Base-by-base conservation (phyloP, 306 rosid genomes). In the Quercus gilva region DNA sequence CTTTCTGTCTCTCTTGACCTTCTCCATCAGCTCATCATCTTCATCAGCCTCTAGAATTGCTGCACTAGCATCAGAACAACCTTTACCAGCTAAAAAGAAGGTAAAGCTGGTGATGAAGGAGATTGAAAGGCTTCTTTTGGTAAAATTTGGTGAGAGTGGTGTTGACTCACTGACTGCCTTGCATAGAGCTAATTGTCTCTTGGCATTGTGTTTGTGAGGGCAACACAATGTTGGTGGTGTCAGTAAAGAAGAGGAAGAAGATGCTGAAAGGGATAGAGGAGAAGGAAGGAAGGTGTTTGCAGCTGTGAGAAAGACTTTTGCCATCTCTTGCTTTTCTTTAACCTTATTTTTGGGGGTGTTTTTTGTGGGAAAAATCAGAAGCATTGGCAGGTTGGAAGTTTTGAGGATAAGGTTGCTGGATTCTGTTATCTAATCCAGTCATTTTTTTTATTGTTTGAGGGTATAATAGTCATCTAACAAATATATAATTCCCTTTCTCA, bases 1-100 rank as follows among this genome's bases (percentile, higher is more conserved):
- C 81, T 89, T 90, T 78, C 99, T 91, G 69, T 96, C 99, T 70
- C 49, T 75, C 82, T 93, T 96, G 4, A 91, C 93, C 78, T 75
- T 96, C 59, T 96, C 98, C 91, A 96, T 31, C 19, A 93, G 98
- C 81, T 96, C 99, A 33, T 76, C 86, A 56, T 96, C 99, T 64
- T 96, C 99, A 7, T 96, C 99, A 49, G 99, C 97, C 73, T 96
- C 99, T 65, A 96, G 89, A 72, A 96, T 93, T 76, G 99, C 96
- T 3, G 99, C 98, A 87, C 82, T 86, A 5, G 93, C 90, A 75
- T 68, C 81, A 67, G 63, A 73, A 74, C 71, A 77, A 1, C 89
- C 86, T 57, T 77, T 80, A 72, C 87, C 91, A 65, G 85, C 81
- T 74, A 88, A 83, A 26, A 89, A 74, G 82, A 93, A 82, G 74